Conservation (phyloP, 345 rosid species). For the Brassica cretica region DNA sequence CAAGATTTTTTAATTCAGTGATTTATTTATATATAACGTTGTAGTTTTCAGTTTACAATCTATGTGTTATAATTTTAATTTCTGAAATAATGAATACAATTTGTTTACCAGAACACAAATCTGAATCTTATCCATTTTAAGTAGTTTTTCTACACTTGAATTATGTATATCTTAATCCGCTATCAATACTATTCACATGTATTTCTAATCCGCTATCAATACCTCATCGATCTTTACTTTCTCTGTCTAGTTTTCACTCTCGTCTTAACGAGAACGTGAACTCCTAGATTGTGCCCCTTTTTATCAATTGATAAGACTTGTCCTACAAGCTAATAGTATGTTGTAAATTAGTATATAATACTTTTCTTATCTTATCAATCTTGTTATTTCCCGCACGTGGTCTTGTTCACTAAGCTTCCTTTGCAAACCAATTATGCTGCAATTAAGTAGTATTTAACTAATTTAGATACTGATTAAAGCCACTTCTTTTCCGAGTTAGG, state of each 20-base stretch:
- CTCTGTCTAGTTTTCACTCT: background rate
- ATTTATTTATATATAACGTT: too few relatives aligned
- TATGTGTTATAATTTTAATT: too few relatives aligned
- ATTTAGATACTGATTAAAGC: constrained; percentile 24
- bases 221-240: constrained; percentile 15
- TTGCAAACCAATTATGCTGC: constrained; percentile 6
- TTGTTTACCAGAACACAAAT: too few relatives aligned
- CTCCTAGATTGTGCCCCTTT: background rate
- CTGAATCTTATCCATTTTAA: too few relatives aligned
- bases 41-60: too few relatives aligned
- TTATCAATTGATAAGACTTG: constrained; percentile 11
- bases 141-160: too few relatives aligned
- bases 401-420: background rate
- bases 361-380: background rate
- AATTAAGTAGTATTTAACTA: constrained; percentile 5
- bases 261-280: background rate
- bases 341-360: background rate
- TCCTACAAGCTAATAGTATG: background rate
- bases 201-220: too few relatives aligned
- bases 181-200: too few relatives aligned
- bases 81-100: too few relatives aligned
- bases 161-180: too few relatives aligned
- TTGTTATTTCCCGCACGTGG: constrained; percentile 11
- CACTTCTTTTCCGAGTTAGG: background rate
- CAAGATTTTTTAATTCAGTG: too few relatives aligned